Base-by-base conservation (phyloP, 75 land plant genomes). In the Isoetes taiwanensis region DNA sequence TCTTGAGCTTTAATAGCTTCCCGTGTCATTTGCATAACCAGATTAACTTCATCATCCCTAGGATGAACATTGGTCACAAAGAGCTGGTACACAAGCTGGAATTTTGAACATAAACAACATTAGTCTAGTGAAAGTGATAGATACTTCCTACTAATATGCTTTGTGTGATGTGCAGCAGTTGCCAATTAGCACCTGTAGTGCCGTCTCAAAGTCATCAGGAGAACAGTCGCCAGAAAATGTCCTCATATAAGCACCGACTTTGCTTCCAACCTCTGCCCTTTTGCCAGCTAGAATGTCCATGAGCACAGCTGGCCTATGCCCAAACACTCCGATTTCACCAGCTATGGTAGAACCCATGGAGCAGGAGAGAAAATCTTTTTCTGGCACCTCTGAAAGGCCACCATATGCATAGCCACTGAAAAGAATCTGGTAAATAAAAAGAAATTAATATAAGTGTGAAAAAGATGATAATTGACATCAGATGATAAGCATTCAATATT, bases 191-290 rank as follows among this genome's bases (percentile, higher is more conserved):
- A 90, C 98, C 96, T 93, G 96, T 57, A 93, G 65, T 12, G 86
- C 98, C 57, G 81, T 85, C 56, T 93, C 98, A 50, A 93, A 54
- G 67, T 93, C 98, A 20, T 85, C 64, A 32, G 98, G 98, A 1
- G 98, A 93, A 71, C 98, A 93, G 67, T 93, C 98, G 48, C 98
- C 98, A 60, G 83, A 88, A 68, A 93, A 93, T n/a, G 78, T 80
- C 57, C 98, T 77, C 84, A 79, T 88, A 37, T 93, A 93, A 17
- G 98, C 84, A 28, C 90, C 96, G 58, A 93, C 62, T 65, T 84
- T 93, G 54, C 83, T 82, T 14, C 83, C 79, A 56, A 81, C 98
- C 55, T 88, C 96, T 58, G 86, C 98, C 66, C 98, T 79, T 66
- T 93, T 93, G 24, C 98, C 98, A 56, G 98, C 98, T 43, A 93